Base-by-base conservation (phyloP, 352 stramenopile genomes). In the Pythium myriotylum region DNA sequence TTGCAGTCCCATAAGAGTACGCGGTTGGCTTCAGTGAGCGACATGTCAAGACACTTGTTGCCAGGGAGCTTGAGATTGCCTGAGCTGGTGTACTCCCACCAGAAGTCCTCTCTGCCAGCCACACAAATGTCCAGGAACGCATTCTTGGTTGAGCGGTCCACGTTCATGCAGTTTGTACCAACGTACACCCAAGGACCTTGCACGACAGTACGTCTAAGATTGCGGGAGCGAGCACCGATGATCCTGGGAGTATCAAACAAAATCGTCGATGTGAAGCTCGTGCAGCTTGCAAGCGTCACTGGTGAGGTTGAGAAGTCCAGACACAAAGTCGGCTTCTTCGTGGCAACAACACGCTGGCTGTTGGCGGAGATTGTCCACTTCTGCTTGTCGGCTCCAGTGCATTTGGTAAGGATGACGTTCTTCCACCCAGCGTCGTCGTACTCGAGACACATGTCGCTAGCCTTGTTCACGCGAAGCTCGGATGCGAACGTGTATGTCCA, bases 301-400 rank as follows among this genome's bases (percentile, higher is more conserved):
- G 23, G 46, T 26, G 46, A 40, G 23, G 46, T 40, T 20, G 37
- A 43, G 17, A 43, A 43, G 37, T 43, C 37, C 17, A 43, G 17
- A 43, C 37, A 43, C 4, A 43, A 20, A 17, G 5, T 43, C 5
- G 37, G 37, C 13, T 43, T 43, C 37, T 43, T 43, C 37, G 46
- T 26, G 22, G 27, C 27, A 4, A 37, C 12, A n/a, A 33, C 23
- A 14, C 45, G 27, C 35, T 27, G 0, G 37, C 19, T 51, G 5
- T 22, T 46, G 20, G 51, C 7, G 17, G 41, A 33, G 12, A 67
- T 35, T 4, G 42, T 45, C 59, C 59, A 67, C 19, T 67, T 47
- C 23, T 67, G 59, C 23, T 61, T 60, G 43, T 23, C 42, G 2
- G 23, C 49, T 5, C 45, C 46, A 13, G 19, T 56, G 51, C 59